Percentiles rank a stretch among this genome's conserved stretches.
These are phyloP conservation scores for Ascochyta fabae DNA, from an alignment of 2,329 filamentous ascomycete species.

Conservation along the genomic window DNA sequence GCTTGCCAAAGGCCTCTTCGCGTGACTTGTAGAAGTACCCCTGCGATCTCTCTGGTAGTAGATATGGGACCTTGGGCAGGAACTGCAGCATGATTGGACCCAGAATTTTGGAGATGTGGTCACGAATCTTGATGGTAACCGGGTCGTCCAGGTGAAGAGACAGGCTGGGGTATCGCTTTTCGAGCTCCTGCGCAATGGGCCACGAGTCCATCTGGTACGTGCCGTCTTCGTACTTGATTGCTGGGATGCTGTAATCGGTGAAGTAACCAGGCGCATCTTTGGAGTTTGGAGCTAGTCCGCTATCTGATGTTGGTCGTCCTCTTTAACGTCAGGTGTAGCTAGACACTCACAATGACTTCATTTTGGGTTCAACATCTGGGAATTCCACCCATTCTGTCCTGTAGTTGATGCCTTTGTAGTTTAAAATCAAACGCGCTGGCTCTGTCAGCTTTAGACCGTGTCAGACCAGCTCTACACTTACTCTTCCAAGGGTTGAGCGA, in stretches of 20 bases:
- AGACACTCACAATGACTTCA: conserved; percentile 60
- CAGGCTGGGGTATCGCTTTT: conserved; percentile 64
- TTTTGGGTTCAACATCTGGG: conserved; percentile 65
- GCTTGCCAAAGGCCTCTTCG: conserved; percentile 57
- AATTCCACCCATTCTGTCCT: conserved; percentile 74
- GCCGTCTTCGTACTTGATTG: conserved; percentile 62
- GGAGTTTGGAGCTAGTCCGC: conserved; percentile 57
- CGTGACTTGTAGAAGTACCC: conserved; percentile 66
- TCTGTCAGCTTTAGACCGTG: background rate
- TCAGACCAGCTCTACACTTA: conserved; percentile 41
- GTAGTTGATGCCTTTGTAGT: conserved; percentile 72
- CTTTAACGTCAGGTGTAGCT: background rate
- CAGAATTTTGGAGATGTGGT: conserved; percentile 42
- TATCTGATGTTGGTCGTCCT: conserved; percentile 13
- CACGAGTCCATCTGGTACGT: conserved; percentile 69
- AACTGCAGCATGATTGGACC: conserved; percentile 25
- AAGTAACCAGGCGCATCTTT: conserved; percentile 39
- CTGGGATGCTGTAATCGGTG: conserved; percentile 61
- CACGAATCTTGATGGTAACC: conserved; percentile 54
- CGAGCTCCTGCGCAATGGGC: conserved; percentile 65
- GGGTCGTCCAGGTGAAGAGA: conserved; percentile 64
- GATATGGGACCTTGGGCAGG: conserved; percentile 57
- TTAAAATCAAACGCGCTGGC: conserved; percentile 68
- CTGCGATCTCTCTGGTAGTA: conserved; percentile 60
- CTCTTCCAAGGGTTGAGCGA: conserved; percentile 76